Percentiles rank a stretch among this genome's conserved stretches.
These are phyloP conservation scores for Excoecaria cochinchinensis DNA, from an alignment of 345 rosid species.

Conservation along the genomic window DNA sequence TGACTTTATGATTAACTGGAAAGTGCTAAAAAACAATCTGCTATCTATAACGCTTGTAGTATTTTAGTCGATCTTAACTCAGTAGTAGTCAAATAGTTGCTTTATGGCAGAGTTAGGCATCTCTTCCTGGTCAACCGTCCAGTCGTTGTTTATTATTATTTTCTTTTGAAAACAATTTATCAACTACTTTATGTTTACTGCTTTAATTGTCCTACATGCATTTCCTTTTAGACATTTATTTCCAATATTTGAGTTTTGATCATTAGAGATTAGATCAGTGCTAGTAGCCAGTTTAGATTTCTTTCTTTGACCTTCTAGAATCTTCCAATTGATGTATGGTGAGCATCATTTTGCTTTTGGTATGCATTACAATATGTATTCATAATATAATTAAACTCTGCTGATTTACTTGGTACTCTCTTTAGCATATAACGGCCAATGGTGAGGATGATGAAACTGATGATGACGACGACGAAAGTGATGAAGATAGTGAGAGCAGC, in stretches of 20 bases:
- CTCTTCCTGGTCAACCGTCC: neutral
- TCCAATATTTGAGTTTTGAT: neutral
- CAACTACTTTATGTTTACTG: neutral
- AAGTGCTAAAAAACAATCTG: neutral
- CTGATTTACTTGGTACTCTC: neutral
- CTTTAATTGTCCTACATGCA: neutral
- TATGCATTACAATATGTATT: neutral
- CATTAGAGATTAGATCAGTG: neutral
- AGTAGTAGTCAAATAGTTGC: neutral
- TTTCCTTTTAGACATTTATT: neutral
- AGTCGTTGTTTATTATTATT: neutral
- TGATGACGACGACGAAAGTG: constrained; percentile 25
- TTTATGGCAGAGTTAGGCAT: neutral
- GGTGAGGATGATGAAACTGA: constrained; percentile 24
- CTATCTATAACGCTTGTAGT: neutral
- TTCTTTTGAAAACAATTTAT: neutral
- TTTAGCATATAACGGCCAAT: constrained; percentile 3
- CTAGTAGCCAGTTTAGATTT: neutral
- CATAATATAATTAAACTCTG: neutral
- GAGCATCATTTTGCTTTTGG: neutral
- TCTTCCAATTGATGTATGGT: neutral
- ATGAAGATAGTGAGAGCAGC: constrained; percentile 28
- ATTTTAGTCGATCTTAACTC: neutral
- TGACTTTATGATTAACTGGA: neutral
- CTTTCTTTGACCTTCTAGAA: neutral